These are phyloP conservation scores for Dichotomocladium elegans DNA, from an alignment of 371 early-diverging fungal species.

Conservation along the genomic window DNA sequence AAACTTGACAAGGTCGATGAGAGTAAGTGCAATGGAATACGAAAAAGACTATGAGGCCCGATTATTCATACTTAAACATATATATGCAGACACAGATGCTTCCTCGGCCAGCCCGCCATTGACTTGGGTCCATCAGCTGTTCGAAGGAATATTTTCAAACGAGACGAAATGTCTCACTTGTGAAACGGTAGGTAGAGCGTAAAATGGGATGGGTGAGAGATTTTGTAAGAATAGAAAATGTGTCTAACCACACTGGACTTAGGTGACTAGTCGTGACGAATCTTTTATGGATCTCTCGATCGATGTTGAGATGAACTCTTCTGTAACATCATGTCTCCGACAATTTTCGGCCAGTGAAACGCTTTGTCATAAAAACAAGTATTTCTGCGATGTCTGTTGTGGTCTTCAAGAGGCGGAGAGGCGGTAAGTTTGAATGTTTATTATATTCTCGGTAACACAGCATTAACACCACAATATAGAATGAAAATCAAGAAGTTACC, in stretches of 20 bases:
- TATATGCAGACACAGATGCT: neutral
- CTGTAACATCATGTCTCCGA: conserved; percentile 86
- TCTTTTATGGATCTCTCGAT: conserved; percentile 93
- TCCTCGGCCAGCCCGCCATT: conserved; percentile 8
- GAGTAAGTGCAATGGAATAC: neutral
- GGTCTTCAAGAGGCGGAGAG: conserved; percentile 96
- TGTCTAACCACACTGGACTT: too few relatives aligned
- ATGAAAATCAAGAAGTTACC: conserved; percentile 95
- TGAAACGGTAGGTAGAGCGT: conserved; percentile 80
- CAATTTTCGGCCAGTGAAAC: conserved; percentile 94
- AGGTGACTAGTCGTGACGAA: conserved; percentile 93
- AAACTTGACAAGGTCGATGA: too few relatives aligned
- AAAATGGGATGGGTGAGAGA: neutral
- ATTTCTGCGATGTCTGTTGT: conserved; percentile 92
- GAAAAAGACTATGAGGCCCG: too few relatives aligned
- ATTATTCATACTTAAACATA: too few relatives aligned
- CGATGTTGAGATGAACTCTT: conserved; percentile 93
- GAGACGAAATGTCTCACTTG: conserved; percentile 96
- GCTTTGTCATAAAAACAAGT: conserved; percentile 93
- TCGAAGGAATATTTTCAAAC: conserved; percentile 93
- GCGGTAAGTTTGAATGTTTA: conserved; percentile 44
- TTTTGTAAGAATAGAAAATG: too few relatives aligned
- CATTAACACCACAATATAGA: conserved; percentile 34
- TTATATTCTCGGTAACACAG: neutral
- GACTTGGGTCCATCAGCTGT: conserved; percentile 95